Evolutionary conservation across 2,329 filamentous ascomycete genomes (phyloP), one percentile per base, ranked within the genome.

Genomic region (Penicillium sp.): DNA sequence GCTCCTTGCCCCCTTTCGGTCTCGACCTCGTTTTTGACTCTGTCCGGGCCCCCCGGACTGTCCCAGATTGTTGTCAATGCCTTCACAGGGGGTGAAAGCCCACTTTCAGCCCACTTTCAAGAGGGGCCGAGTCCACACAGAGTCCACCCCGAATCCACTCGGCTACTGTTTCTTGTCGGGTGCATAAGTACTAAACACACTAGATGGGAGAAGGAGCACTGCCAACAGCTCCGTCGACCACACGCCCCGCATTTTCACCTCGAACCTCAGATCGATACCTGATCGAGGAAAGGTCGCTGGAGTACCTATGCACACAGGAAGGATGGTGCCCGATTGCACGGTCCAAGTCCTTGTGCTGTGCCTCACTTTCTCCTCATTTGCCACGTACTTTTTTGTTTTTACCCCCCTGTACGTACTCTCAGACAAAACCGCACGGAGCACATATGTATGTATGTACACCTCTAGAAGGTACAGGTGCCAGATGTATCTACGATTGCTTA

Each of bases 181-280:
- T 45, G 42, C 42, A 45, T 45, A 45, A 45, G 42, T 45, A 45
- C 42, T 45, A 31, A 45, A 45, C 26, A 45, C 10, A 33, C 31
- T 33, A 33, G 13, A 37, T 37, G 14, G 42, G 3, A 19, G 42
- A 33, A 29, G 31, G 40, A 45, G 46, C 33, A 40, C n/a, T 36
- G 31, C 14, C 37, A 42, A 24, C 19, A 42, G 21, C 19, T 10
- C 13, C 23, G 6, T 39, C 21, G 11, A 45, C 49, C 16, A 18
- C 42, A 49, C 42, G 54, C 56, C 56, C 59, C 59, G 56, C 59
- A 59, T 53, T 55, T 56, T 53, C 44, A 47, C 54, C 54, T 39
- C 51, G 43, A 52, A 55, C 49, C 48, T 48, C 51, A 34, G 56
- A 58, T 60, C 56, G 36, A 53, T 60, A 19, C 51, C 56, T 26